Base-by-base conservation (phyloP, 1,284 basidiomycete species). In the Uromyces viciae-fabae region DNA sequence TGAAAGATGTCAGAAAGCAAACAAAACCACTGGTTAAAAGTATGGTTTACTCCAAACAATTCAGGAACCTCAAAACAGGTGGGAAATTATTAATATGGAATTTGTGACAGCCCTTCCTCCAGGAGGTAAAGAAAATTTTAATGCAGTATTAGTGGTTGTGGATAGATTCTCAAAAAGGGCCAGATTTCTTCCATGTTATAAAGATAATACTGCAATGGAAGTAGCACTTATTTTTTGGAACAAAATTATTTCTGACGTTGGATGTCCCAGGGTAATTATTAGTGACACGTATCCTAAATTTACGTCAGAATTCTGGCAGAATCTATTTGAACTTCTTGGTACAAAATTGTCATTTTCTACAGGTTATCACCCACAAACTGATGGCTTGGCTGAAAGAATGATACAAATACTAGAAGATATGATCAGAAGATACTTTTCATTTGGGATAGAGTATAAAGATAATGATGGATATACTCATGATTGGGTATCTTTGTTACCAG, bases 371-470 rank as follows among this genome's bases (percentile, higher is more conserved):
- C 46, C 46, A 14, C 71, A 73, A 33, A 73, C 46, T 17, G 68
- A 71, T 71, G 68, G 68, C 7, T 9, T 71, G 43, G 68, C 68
- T 14, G 36, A 71, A n/a, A 40, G 71, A 33, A 73, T 54, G 71
- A 54, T 73, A 25, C 42, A 73, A 36, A 73, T 49, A 9, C n/a
- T 73, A 31, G 71, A 73, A 54, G 42, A 54, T 28, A 49, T 73
- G n/a, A 31, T 73, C 11, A 49, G 19, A 8, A 52, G 14, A 8
- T 73, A 22, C 36, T 73, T 42, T 46, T 36, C 42, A 49, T 73
- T 54, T 73, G 46, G 46, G 3, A 22, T 73, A 7, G 8, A 28
- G 19, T 9, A 31, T n/a, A 73, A n/a, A 31, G 42, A 54, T 14
- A 52, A 25, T 31, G 71, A 49, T n/a, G 49, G 17, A 7, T 56